phyloP scores from a whole-genome alignment of 1,284 basidiomycete genomes.

The Tilletia setariae region DNA sequence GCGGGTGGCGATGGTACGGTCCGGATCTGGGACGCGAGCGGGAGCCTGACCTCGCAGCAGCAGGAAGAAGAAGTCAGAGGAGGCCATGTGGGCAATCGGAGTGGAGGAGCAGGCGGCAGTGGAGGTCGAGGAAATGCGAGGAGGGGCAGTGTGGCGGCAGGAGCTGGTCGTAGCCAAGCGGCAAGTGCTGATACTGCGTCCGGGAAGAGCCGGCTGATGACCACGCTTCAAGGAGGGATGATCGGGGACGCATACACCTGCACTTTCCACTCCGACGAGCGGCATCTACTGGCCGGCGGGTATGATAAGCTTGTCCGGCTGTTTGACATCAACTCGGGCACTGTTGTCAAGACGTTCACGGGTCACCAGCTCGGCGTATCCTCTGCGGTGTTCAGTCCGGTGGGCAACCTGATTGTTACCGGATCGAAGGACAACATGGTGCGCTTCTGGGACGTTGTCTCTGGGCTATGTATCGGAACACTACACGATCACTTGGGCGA shows the following conservation, averaged over 20 bases:
- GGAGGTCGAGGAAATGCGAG: too few relatives aligned
- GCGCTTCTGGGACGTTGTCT: slow-evolving; percentile 59
- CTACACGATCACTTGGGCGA: slow-evolving; percentile 58
- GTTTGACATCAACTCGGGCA: slow-evolving; percentile 57
- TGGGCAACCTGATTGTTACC: slow-evolving; percentile 57
- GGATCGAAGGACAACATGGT: slow-evolving; percentile 59
- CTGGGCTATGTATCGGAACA: slow-evolving; percentile 57
- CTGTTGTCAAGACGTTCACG: slow-evolving; percentile 58
- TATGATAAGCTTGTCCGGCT: slow-evolving; percentile 59
- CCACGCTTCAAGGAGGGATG: neutral
- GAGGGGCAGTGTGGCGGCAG: too few relatives aligned
- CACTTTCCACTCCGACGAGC: slow-evolving; percentile 55
- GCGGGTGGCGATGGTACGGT: slow-evolving; percentile 58
- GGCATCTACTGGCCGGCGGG: slow-evolving; percentile 56
- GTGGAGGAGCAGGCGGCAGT: too few relatives aligned
- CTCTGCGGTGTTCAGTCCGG: slow-evolving; percentile 56
- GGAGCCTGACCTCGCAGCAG: slow-evolving; percentile 17
- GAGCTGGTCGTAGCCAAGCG: too few relatives aligned
- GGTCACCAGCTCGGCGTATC: slow-evolving; percentile 58
- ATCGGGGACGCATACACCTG: slow-evolving; percentile 58
- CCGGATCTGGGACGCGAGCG: slow-evolving; percentile 55
- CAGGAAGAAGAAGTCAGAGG: too few relatives aligned
- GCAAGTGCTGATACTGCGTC: neutral
- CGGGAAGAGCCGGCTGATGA: neutral
- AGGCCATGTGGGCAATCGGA: too few relatives aligned